Evolutionary conservation across 176 grass and related monocot genomes (phyloP), one percentile per base, ranked within the genome.

Genomic region (Eragrostis curvula): DNA sequence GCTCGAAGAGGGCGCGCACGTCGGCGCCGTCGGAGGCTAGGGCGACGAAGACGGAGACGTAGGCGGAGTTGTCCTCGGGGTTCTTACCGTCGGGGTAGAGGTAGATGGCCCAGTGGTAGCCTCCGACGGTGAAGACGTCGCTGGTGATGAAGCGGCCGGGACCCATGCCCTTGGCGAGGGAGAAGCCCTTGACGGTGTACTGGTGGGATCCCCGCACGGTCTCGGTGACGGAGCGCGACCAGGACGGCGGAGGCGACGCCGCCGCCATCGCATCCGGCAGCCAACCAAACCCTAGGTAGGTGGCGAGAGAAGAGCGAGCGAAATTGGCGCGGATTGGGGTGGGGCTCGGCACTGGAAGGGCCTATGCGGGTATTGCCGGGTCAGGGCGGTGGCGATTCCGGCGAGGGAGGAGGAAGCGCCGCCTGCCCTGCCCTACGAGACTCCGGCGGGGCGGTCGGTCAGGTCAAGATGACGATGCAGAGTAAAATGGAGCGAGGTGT

Each of bases 81-180:
- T 90, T 97, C 64, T 97, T 93, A 0, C 94, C 90, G 73, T 94
- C 94, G 3, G 94, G 91, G 86, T 91, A 97, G 88, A 97, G 68
- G 88, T 94, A 97, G 39, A 97, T 41, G 46, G 91, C 91, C 94
- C 94, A 97, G 61, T 91, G 63, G 86, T 91, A 91, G 8, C 91
- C 94, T n/a, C 86, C 89, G 28, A 97, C 91, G 56, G 84, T 24
- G 89, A 97, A 97, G 50, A 87, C 80, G 83, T 91, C 94, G 69
- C 94, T 97, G 14, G 91, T 61, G 68, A 97, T 47, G 86, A 85
- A 87, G 47, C 80, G 87, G 63, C 94, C 91, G 75, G 80, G 50
- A 16, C 91, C 94, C 84, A 88, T 91, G 73, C 91, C 94, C 89
- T 94, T 97, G 55, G 84, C 91, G 48, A 97, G 84, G n/a, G 94